Conservation (phyloP, 2,329 filamentous ascomycete genomes). For the Blastomyces gilchristii region DNA sequence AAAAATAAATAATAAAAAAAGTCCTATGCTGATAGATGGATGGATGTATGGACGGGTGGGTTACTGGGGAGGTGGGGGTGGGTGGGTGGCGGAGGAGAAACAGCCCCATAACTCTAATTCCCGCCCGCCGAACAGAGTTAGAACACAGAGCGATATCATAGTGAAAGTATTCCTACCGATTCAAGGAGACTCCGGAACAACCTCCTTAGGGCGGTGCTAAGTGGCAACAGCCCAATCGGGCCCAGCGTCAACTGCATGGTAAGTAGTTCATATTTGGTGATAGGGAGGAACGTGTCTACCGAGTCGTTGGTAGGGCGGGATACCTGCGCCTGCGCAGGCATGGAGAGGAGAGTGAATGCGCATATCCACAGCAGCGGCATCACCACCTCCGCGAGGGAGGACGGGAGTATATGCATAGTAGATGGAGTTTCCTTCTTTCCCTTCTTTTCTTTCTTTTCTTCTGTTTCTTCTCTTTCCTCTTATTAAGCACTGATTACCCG, state of each 20-base stretch:
- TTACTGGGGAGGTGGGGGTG: not conserved
- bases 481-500: not conserved
- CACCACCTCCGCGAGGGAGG: not conserved
- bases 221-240: not conserved
- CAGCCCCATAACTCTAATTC: not conserved
- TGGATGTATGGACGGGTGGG: no score
- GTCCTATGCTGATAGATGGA: not conserved
- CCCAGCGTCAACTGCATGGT: not conserved
- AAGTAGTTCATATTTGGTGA: not conserved
- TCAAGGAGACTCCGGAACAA: not conserved
- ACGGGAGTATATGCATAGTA: not conserved
- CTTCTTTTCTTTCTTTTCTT: not conserved
- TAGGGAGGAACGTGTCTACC: not conserved
- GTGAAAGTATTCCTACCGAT: not conserved
- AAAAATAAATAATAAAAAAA: no score
- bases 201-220: not conserved
- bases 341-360: not conserved
- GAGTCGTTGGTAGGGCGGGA: not conserved
- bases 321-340: not conserved
- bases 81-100: not conserved
- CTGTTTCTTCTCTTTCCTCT: not conserved
- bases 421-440: not conserved
- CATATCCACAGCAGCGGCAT: conserved; percentile 2
- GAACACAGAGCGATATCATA: not conserved
- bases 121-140: not conserved